A percentile compares a stretch with the other conserved stretches of the same genome.
phyloP scores from a whole-genome alignment of 805 yeast genomes.

The Millerozyma acaciae region DNA sequence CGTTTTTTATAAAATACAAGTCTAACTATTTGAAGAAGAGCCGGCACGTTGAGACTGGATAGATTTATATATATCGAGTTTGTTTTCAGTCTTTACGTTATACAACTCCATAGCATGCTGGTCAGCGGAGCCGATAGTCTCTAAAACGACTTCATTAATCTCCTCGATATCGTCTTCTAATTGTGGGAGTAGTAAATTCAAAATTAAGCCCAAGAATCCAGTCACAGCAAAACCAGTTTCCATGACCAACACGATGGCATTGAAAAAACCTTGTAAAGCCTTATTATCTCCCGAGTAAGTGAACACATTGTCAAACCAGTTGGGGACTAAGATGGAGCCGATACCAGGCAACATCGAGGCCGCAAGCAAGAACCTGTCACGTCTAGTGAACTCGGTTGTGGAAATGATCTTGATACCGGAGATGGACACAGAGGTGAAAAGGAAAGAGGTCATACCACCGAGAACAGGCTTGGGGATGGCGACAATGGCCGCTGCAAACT shows the following conservation, averaged over 20 bases:
- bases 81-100: slow-evolving; percentile 28
- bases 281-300: slow-evolving; percentile 61
- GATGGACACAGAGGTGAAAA: slow-evolving; percentile 72
- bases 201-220: slow-evolving; percentile 59
- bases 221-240: slow-evolving; percentile 72
- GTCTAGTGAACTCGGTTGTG: slow-evolving; percentile 58
- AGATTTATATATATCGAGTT: too few relatives aligned
- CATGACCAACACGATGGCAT: slow-evolving; percentile 66
- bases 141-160: slow-evolving; percentile 43
- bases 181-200: slow-evolving; percentile 62
- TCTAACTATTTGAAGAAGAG: too few relatives aligned
- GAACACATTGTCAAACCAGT: slow-evolving; percentile 63
- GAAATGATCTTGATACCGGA: slow-evolving; percentile 69
- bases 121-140: slow-evolving; percentile 39
- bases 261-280: slow-evolving; percentile 56
- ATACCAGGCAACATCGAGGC: slow-evolving; percentile 62
- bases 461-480: slow-evolving; percentile 48
- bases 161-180: slow-evolving; percentile 48
- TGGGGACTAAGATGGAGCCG: slow-evolving; percentile 60
- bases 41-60: too few relatives aligned
- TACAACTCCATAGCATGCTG: slow-evolving; percentile 30
- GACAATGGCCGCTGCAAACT: slow-evolving; percentile 85
- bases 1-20: too few relatives aligned
- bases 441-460: slow-evolving; percentile 85
- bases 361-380: slow-evolving; percentile 71